A percentile compares a stretch with the other conserved stretches of the same genome.
phyloP scores from a whole-genome alignment of 2,329 filamentous ascomycete species.

The Lachnum nothofagi region DNA sequence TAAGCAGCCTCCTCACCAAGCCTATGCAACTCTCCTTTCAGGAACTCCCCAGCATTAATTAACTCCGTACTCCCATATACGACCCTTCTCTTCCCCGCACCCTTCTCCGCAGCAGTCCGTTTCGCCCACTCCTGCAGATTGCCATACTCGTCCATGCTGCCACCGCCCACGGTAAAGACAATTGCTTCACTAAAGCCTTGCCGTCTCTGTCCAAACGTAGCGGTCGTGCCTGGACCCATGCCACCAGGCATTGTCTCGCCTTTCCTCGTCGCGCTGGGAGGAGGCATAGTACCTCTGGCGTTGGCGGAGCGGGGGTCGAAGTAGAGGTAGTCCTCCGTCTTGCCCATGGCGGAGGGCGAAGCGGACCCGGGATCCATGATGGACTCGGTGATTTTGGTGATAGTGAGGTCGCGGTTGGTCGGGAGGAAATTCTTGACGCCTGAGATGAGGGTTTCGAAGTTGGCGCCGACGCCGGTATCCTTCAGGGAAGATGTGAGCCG shows the following conservation, averaged over 20 bases:
- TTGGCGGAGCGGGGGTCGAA: slow-evolving; percentile 94
- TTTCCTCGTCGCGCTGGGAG: slow-evolving; percentile 58
- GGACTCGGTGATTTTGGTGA: slow-evolving; percentile 96
- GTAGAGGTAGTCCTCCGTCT: slow-evolving; percentile 94
- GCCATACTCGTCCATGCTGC: slow-evolving; percentile 98
- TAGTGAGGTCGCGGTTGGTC: slow-evolving; percentile 86
- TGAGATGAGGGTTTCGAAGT: slow-evolving; percentile 90
- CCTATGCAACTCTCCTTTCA: slow-evolving; percentile 57
- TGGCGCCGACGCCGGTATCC: slow-evolving; percentile 76
- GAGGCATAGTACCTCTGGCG: slow-evolving; percentile 84
- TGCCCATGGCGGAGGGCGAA: slow-evolving; percentile 85
- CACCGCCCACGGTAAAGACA: slow-evolving; percentile 91
- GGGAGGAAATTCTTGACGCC: slow-evolving; percentile 99
- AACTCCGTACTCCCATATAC: slow-evolving; percentile 92
- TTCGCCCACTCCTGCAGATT: slow-evolving; percentile 95
- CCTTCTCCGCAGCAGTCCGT: slow-evolving; percentile 57
- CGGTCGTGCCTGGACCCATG: slow-evolving; percentile 60
- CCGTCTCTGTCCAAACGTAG: slow-evolving; percentile 83
- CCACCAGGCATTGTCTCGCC: slow-evolving; percentile 39
- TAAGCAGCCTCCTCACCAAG: slow-evolving; percentile 49
- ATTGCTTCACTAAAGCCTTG: slow-evolving; percentile 87
- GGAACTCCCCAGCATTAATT: slow-evolving; percentile 64
- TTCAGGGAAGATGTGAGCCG: slow-evolving; percentile 91
- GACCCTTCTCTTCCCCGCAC: slow-evolving; percentile 69
- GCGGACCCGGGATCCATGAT: slow-evolving; percentile 94